Evolutionary conservation across 2,329 filamentous ascomycete genomes (phyloP), one percentile per base, ranked within the genome.

Genomic region (Exophiala xenobiotica): DNA sequence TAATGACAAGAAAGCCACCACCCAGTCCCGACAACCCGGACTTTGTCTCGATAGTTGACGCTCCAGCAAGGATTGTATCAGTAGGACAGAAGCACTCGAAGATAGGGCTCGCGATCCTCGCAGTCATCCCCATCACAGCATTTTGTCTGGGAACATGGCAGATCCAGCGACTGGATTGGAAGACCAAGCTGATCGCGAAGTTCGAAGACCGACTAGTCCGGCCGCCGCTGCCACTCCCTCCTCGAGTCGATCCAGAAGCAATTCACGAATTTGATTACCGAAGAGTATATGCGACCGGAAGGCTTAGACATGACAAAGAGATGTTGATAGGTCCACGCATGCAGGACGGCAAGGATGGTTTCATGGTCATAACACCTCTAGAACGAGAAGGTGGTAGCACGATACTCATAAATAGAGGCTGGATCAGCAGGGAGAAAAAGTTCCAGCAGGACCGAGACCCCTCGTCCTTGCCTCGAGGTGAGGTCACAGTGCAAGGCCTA

Each of bases 81-180:
- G 75, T 83, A 1, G 84, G 87, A 43, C 79, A 82, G 61, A 81
- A 78, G 53, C 90, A 96, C 74, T 54, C 42, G 12, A 59, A 56
- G 24, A 19, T 55, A 4, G 57, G 61, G 1, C 39, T 54, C 33
- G 54, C 54, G 7, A 18, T 60, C 6, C 56, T 63, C 77, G 88
- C 89, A 33, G 73, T 95, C 46, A 97, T 99, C 64, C 93, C 93
- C 42, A 72, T 96, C 54, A 96, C 91, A 1, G 90, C 93, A 8
- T 96, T 99, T 70, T 76, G 78, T 48, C 83, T 99, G 12, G 93
- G 93, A 23, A 89, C 89, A 58, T 99, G 93, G 93, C 93, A 99
- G 69, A 88, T 99, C 47, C 83, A 95, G 68, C 87, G 93, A 8
- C 81, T 99, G 1, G 83, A 85, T 52, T 96, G 92, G 91, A 99